These are phyloP conservation scores for Wickerhamiella pararugosa DNA, from an alignment of 1,139 yeast species.

Conservation along the genomic window DNA sequence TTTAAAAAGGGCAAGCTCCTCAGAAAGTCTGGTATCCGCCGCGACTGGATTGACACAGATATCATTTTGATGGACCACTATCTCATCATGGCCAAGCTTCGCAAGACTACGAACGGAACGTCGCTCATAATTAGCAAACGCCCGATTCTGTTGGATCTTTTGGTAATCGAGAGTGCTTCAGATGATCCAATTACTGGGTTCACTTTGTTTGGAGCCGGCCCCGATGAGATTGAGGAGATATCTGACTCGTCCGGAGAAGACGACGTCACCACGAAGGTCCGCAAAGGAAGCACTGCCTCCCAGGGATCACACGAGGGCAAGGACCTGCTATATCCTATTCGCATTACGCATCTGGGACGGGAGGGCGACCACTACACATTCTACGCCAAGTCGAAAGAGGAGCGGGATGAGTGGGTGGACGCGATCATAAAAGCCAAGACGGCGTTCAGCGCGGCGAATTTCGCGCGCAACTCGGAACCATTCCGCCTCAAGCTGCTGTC, in stretches of 20 bases:
- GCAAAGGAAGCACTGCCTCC: neutral
- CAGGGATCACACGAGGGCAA: constrained; percentile 16
- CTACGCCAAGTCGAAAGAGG: constrained; percentile 38
- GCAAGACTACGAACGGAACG: constrained; percentile 23
- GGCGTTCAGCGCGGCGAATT: constrained; percentile 33
- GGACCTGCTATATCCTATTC: constrained; percentile 28
- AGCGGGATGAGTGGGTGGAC: constrained; percentile 46
- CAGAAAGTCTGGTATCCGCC: constrained; percentile 47
- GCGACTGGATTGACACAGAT: constrained; percentile 33
- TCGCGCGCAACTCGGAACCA: constrained; percentile 35
- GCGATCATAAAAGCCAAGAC: constrained; percentile 42
- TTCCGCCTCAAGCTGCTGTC: constrained; percentile 40
- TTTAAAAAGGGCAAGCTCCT: constrained; percentile 45
- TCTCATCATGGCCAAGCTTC: constrained; percentile 46
- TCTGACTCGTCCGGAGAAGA: constrained; percentile 11
- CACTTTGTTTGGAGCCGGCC: constrained; percentile 8
- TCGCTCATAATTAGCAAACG: constrained; percentile 23
- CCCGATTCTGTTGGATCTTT: constrained; percentile 30
- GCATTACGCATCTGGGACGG: constrained; percentile 35
- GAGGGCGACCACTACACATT: constrained; percentile 41
- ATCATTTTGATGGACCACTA: constrained; percentile 60
- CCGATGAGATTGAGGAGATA: neutral
- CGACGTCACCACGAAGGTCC: constrained; percentile 1
- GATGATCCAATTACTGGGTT: constrained; percentile 25
- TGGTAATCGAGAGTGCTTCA: constrained; percentile 23